Conservation (phyloP, 108 stramenopile species). For the Bacterosira constricta region DNA sequence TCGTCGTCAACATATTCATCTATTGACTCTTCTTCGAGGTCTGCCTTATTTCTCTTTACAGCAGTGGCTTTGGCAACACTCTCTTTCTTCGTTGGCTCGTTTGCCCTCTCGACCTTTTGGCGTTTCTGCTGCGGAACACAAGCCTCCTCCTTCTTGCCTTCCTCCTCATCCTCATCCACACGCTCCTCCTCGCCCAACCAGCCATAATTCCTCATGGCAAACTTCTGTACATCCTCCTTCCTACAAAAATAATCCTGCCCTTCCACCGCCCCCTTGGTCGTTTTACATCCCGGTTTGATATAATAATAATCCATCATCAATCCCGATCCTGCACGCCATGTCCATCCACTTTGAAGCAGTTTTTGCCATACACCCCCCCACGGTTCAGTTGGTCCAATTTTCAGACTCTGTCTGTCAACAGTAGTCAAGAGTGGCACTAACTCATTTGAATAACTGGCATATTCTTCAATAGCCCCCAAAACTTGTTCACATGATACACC, state of each 20-base stretch:
- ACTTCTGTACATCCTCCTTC: constrained; percentile 31
- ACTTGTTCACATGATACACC: neutral
- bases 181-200: constrained; percentile 27
- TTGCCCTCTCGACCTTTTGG: neutral
- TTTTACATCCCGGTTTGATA: constrained; percentile 30
- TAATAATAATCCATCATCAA: constrained; percentile 47
- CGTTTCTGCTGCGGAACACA: neutral
- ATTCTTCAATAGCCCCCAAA: constrained; percentile 1
- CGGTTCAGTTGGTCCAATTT: constrained; percentile 1
- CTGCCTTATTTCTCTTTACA: neutral
- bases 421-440: constrained; percentile 15
- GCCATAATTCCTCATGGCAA: constrained; percentile 41
- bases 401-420: neutral
- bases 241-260: constrained; percentile 40
- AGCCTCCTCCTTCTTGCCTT: too few species aligned
- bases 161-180: neutral
- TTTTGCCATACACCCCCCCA: constrained; percentile 36
- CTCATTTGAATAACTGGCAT: constrained; percentile 7
- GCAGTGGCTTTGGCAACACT: neutral
- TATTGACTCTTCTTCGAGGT: neutral
- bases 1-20: neutral
- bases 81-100: neutral
- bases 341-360: constrained; percentile 36
- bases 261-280: constrained; percentile 24
- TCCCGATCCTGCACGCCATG: constrained; percentile 37